Base-by-base conservation (phyloP, 805 yeast species). In the Pichia californica region DNA sequence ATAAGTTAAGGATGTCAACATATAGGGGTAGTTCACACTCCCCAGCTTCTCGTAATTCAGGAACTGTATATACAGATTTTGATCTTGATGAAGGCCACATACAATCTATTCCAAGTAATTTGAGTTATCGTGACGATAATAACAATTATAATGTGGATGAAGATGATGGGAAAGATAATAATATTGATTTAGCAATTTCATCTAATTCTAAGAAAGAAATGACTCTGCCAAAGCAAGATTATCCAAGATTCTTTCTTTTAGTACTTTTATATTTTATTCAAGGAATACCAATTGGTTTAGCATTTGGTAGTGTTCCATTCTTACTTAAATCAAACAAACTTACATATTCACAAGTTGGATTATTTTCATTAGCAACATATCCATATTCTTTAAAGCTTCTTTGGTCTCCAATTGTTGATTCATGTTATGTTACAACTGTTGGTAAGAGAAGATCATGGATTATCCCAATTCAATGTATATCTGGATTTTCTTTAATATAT, bases 401-500 rank as follows among this genome's bases (percentile, higher is more conserved):
- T 36, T 93, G 99, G 98, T 85, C 96, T 13, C 99, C 99, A 0
- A 74, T 93, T 15, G 97, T 93, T 9, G 99, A 93, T 60, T 89
- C 97, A 1, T 60, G 87, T 16, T 93, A 82, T 58, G 72, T 71
- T 47, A 69, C 69, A 21, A 68, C 63, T 36, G 53, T 85, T 28
- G 99, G 99, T 4, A 75, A 97, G 43, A 70, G 99, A 53, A 74
- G 88, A 56, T 78, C 91, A 10, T 93, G 99, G 99, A 89, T 93
- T 54, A 76, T 93, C 11, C 99, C 99, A 0, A 81, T 91, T 35
- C 99, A 93, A 62, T 62, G 79, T 4, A 66, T 88, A n/a, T 82
- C 89, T 14, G 88, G 95, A 0, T 20, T 79, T 0, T 75, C 85
- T 3, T 66, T 91, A 48, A 63, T 85, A 15, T 60, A 67, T 39